phyloP scores from a whole-genome alignment of 495 filamentous ascomycete species.

The Penicillium angulare region DNA sequence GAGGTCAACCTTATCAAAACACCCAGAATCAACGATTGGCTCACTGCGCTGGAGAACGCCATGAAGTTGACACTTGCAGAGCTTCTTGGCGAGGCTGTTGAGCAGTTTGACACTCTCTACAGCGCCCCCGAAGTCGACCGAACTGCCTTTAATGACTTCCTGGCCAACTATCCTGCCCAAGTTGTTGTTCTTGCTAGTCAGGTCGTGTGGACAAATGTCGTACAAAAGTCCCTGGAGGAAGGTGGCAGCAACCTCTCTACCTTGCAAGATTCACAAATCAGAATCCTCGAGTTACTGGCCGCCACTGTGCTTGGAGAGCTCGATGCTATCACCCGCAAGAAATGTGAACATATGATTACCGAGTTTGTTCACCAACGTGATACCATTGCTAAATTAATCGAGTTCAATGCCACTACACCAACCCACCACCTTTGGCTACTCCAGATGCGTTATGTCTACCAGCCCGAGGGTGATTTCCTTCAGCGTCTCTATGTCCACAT shows the following conservation, averaged over 20 bases:
- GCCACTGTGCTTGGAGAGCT: constrained; percentile 87
- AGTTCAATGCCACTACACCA: constrained; percentile 69
- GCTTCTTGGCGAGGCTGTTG: constrained; percentile 79
- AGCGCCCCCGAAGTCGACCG: constrained; percentile 61
- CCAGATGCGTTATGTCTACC: constrained; percentile 97
- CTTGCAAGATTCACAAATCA: constrained; percentile 73
- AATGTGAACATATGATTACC: constrained; percentile 98
- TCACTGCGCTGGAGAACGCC: constrained; percentile 81
- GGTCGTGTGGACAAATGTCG: constrained; percentile 83
- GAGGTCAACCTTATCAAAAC: constrained; percentile 90
- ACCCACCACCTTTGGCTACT: constrained; percentile 90
- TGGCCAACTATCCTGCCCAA: constrained; percentile 82
- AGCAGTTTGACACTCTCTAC: constrained; percentile 69
- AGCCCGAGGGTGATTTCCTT: constrained; percentile 73
- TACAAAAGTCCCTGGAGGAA: constrained; percentile 69
- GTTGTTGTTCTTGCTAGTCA: constrained; percentile 96
- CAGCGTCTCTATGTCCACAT: constrained; percentile 88
- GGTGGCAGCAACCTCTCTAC: constrained; percentile 64
- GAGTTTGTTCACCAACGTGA: constrained; percentile 98
- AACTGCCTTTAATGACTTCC: constrained; percentile 68
- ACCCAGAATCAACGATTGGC: constrained; percentile 97
- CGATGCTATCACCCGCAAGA: constrained; percentile 82
- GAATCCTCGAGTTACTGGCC: constrained; percentile 78
- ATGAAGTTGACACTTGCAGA: constrained; percentile 96
- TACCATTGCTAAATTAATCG: constrained; percentile 77